Conservation (phyloP, 1,139 yeast species). For the Saccharomycopsis hybrid region DNA sequence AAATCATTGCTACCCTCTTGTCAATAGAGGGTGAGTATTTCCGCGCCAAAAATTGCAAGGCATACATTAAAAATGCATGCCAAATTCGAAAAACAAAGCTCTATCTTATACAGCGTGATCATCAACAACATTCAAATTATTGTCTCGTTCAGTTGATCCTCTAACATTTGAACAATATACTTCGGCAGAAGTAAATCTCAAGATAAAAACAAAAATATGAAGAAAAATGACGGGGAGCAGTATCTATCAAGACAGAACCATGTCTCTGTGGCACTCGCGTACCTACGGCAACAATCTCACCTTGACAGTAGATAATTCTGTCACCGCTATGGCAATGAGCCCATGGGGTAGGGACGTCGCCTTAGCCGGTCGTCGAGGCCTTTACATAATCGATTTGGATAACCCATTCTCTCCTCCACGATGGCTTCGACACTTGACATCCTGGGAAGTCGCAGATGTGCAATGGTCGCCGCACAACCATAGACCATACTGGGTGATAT, state of each 20-base stretch:
- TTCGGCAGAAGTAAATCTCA: too few species aligned
- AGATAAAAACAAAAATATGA: too few species aligned
- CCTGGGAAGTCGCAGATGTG: slow-evolving; percentile 98
- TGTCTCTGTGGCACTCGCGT: slow-evolving; percentile 22
- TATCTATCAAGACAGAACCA: background rate
- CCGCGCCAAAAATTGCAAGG: too few species aligned
- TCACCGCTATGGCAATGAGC: slow-evolving; percentile 87
- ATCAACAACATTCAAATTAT: too few species aligned
- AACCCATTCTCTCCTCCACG: slow-evolving; percentile 95
- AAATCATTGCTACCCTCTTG: too few species aligned
- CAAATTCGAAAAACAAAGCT: too few species aligned
- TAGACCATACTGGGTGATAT: slow-evolving; percentile 85
- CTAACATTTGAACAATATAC: too few species aligned
- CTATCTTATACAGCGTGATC: too few species aligned
- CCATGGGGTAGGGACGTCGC: slow-evolving; percentile 95
- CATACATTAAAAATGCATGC: too few species aligned
- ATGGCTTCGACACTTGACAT: slow-evolving; percentile 84
- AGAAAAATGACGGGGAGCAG: too few species aligned
- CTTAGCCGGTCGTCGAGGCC: slow-evolving; percentile 82
- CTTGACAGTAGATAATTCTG: slow-evolving; percentile 84
- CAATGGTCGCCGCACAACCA: slow-evolving; percentile 93
- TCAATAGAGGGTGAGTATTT: too few species aligned
- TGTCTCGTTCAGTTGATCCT: too few species aligned
- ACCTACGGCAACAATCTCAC: slow-evolving; percentile 79
- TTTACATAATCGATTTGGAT: slow-evolving; percentile 84